phyloP scores from a whole-genome alignment of 495 filamentous ascomycete species.

The Talaromyces wortmannii region DNA sequence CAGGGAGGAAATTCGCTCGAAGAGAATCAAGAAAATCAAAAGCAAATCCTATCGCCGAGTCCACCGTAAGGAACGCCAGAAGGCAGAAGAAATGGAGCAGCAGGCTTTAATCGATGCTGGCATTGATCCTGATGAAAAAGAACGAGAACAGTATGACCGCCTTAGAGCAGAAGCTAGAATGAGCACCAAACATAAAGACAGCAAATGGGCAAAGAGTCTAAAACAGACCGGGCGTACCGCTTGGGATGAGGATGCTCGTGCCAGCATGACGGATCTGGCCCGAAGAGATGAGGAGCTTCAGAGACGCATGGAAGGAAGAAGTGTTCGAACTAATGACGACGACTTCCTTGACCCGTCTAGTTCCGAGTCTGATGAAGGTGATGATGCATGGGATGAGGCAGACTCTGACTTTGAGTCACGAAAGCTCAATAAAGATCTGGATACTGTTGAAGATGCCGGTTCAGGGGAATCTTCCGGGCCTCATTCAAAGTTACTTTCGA shows the following conservation, averaged over 20 bases:
- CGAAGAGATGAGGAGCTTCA: constrained; percentile 78
- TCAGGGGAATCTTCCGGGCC: constrained; percentile 29
- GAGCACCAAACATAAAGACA: constrained; percentile 80
- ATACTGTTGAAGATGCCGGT: constrained; percentile 31
- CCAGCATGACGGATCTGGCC: constrained; percentile 75
- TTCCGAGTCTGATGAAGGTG: constrained; percentile 52
- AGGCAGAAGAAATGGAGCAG: constrained; percentile 61
- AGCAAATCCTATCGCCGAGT: constrained; percentile 87
- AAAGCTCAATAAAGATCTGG: constrained; percentile 52
- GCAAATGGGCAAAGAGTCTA: constrained; percentile 89
- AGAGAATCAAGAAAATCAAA: constrained; percentile 97
- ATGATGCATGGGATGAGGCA: constrained; percentile 43
- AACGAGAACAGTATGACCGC: constrained; percentile 71
- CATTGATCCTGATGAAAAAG: constrained; percentile 63
- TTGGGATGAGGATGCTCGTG: constrained; percentile 78
- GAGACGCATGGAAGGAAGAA: constrained; percentile 75
- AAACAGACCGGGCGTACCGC: constrained; percentile 70
- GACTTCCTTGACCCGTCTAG: constrained; percentile 38
- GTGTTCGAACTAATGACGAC: constrained; percentile 43
- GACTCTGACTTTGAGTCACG: constrained; percentile 45
- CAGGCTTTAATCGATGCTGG: constrained; percentile 64
- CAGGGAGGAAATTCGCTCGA: constrained; percentile 81
- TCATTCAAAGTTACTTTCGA: constrained; percentile 52
- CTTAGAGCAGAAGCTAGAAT: constrained; percentile 81
- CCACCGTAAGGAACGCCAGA: constrained; percentile 79